Evolutionary conservation across 2,329 filamentous ascomycete genomes (phyloP).

Genomic region (Fusarium siculi): DNA sequence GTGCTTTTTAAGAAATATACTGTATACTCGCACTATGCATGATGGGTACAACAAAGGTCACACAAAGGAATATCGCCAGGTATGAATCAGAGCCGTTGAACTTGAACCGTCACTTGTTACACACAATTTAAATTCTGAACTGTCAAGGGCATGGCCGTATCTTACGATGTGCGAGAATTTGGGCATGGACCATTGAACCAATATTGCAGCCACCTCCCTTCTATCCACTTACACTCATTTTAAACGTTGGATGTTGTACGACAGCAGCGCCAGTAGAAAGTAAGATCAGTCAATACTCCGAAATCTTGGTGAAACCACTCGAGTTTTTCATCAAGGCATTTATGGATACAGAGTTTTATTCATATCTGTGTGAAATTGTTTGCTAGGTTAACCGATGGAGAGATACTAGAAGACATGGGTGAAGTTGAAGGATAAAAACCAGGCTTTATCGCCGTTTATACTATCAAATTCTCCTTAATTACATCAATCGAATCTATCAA

Average conservation of each 20-base stretch:
- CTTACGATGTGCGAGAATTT: neutral
- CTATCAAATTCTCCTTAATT: neutral
- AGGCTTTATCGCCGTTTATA: neutral
- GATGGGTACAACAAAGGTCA: neutral
- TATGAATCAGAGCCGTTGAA: slow-evolving; percentile 11
- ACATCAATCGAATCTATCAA: too few species aligned
- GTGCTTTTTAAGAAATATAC: neutral
- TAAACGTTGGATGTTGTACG: slow-evolving; percentile 26
- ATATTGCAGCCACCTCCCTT: slow-evolving; percentile 20
- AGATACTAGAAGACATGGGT: neutral
- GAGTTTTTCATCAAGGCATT: neutral
- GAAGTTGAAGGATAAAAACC: neutral
- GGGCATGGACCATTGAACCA: slow-evolving; percentile 2
- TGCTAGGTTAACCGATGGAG: neutral
- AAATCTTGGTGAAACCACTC: slow-evolving; percentile 14
- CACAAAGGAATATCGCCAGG: neutral
- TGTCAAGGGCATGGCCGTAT: neutral
- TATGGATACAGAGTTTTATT: slow-evolving; percentile 3
- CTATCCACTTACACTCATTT: slow-evolving; percentile 18
- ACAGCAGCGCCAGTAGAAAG: slow-evolving; percentile 28
- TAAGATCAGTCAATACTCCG: slow-evolving; percentile 31
- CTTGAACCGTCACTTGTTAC: slow-evolving; percentile 6
- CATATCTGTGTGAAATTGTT: neutral
- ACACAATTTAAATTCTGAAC: neutral
- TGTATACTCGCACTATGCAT: slow-evolving; percentile 12